These are phyloP conservation scores for Ceriops decandra DNA, from an alignment of 345 rosid species.

Conservation along the genomic window DNA sequence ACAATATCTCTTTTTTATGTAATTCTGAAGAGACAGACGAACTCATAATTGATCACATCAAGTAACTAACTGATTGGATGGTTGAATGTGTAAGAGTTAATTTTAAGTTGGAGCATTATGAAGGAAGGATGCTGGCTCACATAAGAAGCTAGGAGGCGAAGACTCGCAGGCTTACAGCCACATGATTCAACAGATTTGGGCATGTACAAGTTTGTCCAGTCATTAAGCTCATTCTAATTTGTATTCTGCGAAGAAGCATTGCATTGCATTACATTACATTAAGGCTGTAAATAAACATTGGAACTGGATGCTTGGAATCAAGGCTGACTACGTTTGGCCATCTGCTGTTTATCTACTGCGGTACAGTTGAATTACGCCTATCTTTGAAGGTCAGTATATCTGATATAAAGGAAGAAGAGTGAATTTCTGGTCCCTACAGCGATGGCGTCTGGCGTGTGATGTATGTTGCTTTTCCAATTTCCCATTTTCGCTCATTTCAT, in stretches of 20 bases:
- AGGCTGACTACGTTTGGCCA: no score
- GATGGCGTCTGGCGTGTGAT: constrained; percentile 28
- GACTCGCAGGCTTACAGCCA: constrained; percentile 22
- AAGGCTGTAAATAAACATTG: no score
- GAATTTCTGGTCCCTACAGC: constrained; percentile 32
- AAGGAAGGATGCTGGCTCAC: neutral
- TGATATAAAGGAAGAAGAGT: neutral
- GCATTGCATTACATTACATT: no score
- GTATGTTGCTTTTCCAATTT: constrained; percentile 8
- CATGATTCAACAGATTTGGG: constrained; percentile 27
- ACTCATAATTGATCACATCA: constrained; percentile 11
- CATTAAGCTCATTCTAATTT: no score
- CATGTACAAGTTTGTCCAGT: neutral
- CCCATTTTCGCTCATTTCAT: constrained; percentile 11
- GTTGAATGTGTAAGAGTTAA: constrained; percentile 9
- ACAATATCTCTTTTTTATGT: constrained; percentile 9
- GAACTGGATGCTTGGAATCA: no score
- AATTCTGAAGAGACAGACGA: constrained; percentile 2
- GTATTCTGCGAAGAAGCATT: no score
- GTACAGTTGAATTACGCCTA: neutral
- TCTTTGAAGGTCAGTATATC: neutral
- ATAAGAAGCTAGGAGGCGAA: constrained; percentile 26
- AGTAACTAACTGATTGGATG: neutral
- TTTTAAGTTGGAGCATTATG: constrained; percentile 19
- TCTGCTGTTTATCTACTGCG: no score